phyloP scores from a whole-genome alignment of 2,329 filamentous ascomycete genomes.

The Aspergillus latus region DNA sequence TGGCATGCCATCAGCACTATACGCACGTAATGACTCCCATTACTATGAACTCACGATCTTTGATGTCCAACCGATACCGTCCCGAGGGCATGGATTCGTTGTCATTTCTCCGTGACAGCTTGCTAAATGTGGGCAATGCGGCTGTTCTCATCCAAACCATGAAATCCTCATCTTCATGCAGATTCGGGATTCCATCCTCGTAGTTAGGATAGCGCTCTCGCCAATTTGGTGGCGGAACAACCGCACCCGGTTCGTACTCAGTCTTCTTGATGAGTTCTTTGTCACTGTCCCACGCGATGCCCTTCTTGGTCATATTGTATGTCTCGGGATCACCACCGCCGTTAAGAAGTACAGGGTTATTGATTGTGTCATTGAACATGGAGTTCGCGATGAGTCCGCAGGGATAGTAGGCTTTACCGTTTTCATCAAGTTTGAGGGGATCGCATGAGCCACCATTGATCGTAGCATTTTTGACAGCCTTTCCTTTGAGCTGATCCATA shows the following conservation, averaged over 20 bases:
- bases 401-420: slow-evolving; percentile 78
- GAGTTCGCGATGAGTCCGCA: slow-evolving; percentile 97
- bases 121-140: slow-evolving; percentile 90
- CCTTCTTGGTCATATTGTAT: slow-evolving; percentile 74
- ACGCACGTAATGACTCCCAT: not conserved
- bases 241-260: slow-evolving; percentile 62
- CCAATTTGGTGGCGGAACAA: slow-evolving; percentile 89
- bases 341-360: slow-evolving; percentile 56
- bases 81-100: slow-evolving; percentile 65
- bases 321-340: slow-evolving; percentile 49
- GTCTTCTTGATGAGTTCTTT: slow-evolving; percentile 73
- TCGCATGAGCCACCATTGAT: slow-evolving; percentile 72
- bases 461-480: slow-evolving; percentile 57
- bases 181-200: slow-evolving; percentile 65
- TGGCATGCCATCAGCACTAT: slow-evolving; percentile 41
- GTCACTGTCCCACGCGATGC: slow-evolving; percentile 87
- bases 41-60: slow-evolving; percentile 64
- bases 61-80: slow-evolving; percentile 73
- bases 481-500: slow-evolving; percentile 76
- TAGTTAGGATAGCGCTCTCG: slow-evolving; percentile 69
- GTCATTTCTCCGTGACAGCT: slow-evolving; percentile 84
- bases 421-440: slow-evolving; percentile 61
- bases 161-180: slow-evolving; percentile 77
- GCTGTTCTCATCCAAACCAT: slow-evolving; percentile 99
- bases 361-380: slow-evolving; percentile 91